phyloP scores from a whole-genome alignment of 1,284 basidiomycete genomes.

The Heliocybe sulcata region DNA sequence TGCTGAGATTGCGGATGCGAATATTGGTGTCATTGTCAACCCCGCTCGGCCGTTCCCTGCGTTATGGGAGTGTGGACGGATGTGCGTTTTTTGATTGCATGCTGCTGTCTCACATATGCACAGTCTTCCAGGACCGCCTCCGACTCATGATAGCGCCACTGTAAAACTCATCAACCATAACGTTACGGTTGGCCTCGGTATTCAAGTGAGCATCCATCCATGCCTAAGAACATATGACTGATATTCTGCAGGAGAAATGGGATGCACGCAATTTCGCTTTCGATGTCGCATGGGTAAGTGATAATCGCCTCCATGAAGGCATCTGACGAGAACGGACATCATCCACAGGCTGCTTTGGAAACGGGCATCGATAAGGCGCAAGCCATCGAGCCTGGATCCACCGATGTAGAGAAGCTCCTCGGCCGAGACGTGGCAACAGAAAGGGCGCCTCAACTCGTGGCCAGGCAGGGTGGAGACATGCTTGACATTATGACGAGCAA shows the following conservation, averaged over 20 bases:
- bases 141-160: slow-evolving; percentile 62
- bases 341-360: slow-evolving; percentile 21
- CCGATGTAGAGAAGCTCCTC: slow-evolving; percentile 56
- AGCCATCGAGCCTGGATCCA: slow-evolving; percentile 50
- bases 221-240: background rate
- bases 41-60: slow-evolving; percentile 52
- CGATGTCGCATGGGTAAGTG: slow-evolving; percentile 47
- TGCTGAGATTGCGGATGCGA: slow-evolving; percentile 60
- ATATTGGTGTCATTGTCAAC: slow-evolving; percentile 70
- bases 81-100: slow-evolving; percentile 22
- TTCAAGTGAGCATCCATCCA: slow-evolving; percentile 14
- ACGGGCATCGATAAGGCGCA: slow-evolving; percentile 38
- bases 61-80: slow-evolving; percentile 48
- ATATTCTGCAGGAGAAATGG: slow-evolving; percentile 31
- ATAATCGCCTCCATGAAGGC: background rate
- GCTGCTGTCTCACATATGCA: slow-evolving; percentile 13
- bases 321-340: background rate
- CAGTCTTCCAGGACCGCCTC: slow-evolving; percentile 65
- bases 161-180: slow-evolving; percentile 54
- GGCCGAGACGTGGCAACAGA: slow-evolving; percentile 22
- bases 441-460: slow-evolving; percentile 37
- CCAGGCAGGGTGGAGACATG: slow-evolving; percentile 19
- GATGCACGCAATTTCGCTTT: slow-evolving; percentile 54
- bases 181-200: slow-evolving; percentile 70
- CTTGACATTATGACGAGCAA: too few relatives aligned